A percentile compares a stretch with the other conserved stretches of the same genome.
Evolutionary conservation across 73 alveolate species (phyloP).

Genomic region (Paramecium bursaria): DNA sequence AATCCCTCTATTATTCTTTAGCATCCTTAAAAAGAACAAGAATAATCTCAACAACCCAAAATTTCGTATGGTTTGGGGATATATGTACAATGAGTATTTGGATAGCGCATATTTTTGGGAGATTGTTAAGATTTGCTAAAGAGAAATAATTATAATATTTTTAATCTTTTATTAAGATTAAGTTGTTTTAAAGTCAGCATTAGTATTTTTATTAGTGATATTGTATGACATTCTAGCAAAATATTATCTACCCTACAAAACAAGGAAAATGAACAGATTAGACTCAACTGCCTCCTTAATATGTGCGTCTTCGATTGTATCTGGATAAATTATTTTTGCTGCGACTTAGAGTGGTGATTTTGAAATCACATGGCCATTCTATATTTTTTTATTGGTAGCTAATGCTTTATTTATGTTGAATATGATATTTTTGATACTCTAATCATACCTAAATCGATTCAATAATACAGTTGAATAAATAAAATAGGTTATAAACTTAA

Average conservation of each 20-base stretch:
- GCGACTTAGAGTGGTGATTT: not conserved
- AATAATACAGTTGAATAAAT: no score
- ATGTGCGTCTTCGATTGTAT: slow-evolving; percentile 32
- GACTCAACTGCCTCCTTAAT: slow-evolving; percentile 27
- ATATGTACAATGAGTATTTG: slow-evolving; percentile 15
- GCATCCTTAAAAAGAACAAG: not conserved
- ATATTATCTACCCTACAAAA: slow-evolving; percentile 12
- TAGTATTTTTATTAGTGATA: slow-evolving; percentile 19
- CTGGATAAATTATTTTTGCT: slow-evolving; percentile 6
- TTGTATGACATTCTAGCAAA: not conserved
- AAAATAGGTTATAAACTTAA: no score
- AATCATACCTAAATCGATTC: not conserved
- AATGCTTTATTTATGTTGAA: not conserved
- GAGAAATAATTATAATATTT: slow-evolving; percentile 20
- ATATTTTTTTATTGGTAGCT: not conserved
- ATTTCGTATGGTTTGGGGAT: slow-evolving; percentile 21
- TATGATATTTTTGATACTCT: not conserved
- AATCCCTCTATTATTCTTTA: not conserved
- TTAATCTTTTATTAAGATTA: slow-evolving; percentile 8
- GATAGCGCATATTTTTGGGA: slow-evolving; percentile 41
- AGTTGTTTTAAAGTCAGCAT: not conserved
- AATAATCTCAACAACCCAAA: not conserved
- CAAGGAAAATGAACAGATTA: not conserved
- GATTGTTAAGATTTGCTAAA: slow-evolving; percentile 12
- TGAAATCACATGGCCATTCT: slow-evolving; percentile 58